Evolutionary conservation across 2,329 filamentous ascomycete species (phyloP).

Genomic region (Trichoderma guizhouense): DNA sequence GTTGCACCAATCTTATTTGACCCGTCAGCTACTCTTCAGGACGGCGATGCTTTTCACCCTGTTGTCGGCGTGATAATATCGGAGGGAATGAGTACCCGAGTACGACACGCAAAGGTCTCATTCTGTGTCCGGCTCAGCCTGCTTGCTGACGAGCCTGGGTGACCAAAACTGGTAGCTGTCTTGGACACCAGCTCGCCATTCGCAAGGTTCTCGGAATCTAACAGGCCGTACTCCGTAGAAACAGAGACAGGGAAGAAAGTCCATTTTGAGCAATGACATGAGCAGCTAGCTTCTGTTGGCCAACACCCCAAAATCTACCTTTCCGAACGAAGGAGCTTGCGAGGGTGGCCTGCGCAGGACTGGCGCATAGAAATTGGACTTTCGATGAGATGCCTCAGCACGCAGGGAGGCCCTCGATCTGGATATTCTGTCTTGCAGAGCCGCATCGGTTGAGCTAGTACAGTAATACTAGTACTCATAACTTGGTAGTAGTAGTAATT

Average conservation of each 20-base stretch:
- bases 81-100: constrained; percentile 7
- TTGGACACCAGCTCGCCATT: neutral
- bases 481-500: neutral
- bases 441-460: neutral
- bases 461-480: neutral
- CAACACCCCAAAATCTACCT: neutral
- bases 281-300: neutral
- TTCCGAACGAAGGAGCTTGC: neutral
- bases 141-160: neutral
- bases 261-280: neutral
- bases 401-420: neutral
- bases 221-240: neutral
- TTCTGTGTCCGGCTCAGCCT: neutral
- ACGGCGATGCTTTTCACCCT: neutral
- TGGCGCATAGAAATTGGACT: neutral
- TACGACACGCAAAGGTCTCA: neutral
- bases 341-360: neutral
- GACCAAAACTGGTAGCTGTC: constrained; percentile 8
- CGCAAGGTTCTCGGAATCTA: neutral
- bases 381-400: neutral
- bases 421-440: neutral
- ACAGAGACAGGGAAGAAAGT: neutral
- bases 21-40: neutral
- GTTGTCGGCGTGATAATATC: neutral
- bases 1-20: neutral